Evolutionary conservation across 1,139 yeast species (phyloP).

Genomic region (Blastobotrys elegans): DNA sequence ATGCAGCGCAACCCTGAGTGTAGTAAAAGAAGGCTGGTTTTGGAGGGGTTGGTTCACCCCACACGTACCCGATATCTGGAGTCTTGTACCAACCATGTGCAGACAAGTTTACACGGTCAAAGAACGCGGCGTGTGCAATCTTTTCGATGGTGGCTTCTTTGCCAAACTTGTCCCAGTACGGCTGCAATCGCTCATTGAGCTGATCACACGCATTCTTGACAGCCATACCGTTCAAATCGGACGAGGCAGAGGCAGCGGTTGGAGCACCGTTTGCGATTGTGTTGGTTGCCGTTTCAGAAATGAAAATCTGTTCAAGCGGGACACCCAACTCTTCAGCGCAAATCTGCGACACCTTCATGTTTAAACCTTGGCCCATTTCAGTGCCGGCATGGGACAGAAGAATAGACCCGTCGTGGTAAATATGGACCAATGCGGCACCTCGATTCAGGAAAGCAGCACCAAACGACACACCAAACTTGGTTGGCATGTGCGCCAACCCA

Average conservation of each 20-base stretch:
- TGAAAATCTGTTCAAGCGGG: constrained; percentile 38
- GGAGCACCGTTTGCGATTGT: constrained; percentile 44
- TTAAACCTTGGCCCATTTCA: constrained; percentile 48
- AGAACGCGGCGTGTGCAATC: constrained; percentile 39
- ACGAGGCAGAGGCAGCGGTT: constrained; percentile 45
- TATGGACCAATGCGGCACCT: constrained; percentile 44
- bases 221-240: constrained; percentile 45
- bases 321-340: constrained; percentile 41
- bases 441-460: constrained; percentile 43
- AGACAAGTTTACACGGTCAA: constrained; percentile 40
- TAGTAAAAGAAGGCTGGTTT: constrained; percentile 42
- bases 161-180: constrained; percentile 37
- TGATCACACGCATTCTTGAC: constrained; percentile 43
- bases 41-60: constrained; percentile 38
- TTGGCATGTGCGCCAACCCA: constrained; percentile 43
- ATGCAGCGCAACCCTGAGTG: constrained; percentile 42
- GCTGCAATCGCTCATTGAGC: constrained; percentile 38
- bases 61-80: constrained; percentile 43
- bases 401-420: constrained; percentile 43
- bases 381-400: constrained; percentile 44
- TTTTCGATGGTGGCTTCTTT: constrained; percentile 30
- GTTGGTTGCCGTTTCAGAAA: constrained; percentile 43
- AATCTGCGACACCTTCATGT: constrained; percentile 45
- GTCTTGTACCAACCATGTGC: constrained; percentile 48
- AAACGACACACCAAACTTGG: constrained; percentile 44